Evolutionary conservation across 2,329 filamentous ascomycete species (phyloP).

Genomic region (Fusarium cicatricum): DNA sequence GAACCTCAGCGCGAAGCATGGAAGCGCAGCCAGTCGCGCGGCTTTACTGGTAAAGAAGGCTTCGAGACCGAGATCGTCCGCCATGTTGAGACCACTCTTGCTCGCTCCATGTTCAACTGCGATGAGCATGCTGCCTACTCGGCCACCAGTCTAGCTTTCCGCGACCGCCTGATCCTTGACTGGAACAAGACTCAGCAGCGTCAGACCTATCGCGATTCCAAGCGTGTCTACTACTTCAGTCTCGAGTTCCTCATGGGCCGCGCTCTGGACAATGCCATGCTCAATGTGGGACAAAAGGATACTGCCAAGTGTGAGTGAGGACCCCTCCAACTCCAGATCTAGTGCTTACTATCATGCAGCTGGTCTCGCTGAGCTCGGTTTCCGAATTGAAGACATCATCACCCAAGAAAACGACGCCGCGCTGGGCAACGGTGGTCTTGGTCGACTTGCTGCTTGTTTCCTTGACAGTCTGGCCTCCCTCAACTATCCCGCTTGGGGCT

Average conservation of each 20-base stretch:
- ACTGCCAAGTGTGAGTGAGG: constrained; percentile 73
- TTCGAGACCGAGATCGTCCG: constrained; percentile 89
- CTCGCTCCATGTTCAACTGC: constrained; percentile 97
- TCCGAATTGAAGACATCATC: constrained; percentile 96
- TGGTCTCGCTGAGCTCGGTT: constrained; percentile 87
- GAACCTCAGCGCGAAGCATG: constrained; percentile 86
- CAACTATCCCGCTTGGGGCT: constrained; percentile 97
- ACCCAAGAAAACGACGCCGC: constrained; percentile 95
- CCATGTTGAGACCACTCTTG: constrained; percentile 95
- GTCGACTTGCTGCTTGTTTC: constrained; percentile 94
- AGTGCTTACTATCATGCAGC: constrained; percentile 58
- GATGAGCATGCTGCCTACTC: constrained; percentile 94
- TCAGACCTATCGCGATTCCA: constrained; percentile 89
- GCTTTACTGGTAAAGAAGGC: constrained; percentile 81
- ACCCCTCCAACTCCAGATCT: background rate
- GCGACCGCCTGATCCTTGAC: constrained; percentile 90
- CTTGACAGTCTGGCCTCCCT: constrained; percentile 94
- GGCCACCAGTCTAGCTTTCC: constrained; percentile 89
- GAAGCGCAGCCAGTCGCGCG: constrained; percentile 69
- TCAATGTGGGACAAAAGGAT: constrained; percentile 91
- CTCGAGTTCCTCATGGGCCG: constrained; percentile 98
- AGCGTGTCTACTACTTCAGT: constrained; percentile 96
- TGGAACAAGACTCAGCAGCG: constrained; percentile 99
- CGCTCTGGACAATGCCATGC: constrained; percentile 97
- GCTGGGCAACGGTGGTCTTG: constrained; percentile 93